Evolutionary conservation across 129 eudicot genomes (phyloP).

Genomic region (Tanacetum coccineum): DNA sequence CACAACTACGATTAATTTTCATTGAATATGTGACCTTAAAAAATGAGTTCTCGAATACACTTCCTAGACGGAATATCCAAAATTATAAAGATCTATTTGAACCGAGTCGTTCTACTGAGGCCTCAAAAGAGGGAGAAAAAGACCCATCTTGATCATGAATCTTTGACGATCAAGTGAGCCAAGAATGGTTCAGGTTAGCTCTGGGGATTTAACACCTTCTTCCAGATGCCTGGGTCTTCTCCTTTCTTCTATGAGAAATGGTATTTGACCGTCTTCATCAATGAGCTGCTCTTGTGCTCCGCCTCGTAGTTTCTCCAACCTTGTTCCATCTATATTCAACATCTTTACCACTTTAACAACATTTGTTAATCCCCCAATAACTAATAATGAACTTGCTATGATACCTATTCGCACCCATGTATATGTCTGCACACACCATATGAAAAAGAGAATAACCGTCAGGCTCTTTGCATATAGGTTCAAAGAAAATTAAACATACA

Average conservation of each 20-base stretch:
- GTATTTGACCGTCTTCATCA: conserved; percentile 44
- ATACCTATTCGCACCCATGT: conserved; percentile 64
- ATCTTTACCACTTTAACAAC: conserved; percentile 79
- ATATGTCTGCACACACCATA: conserved; percentile 43
- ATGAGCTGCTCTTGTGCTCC: conserved; percentile 72
- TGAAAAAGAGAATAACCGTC: background rate
- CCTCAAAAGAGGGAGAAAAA: background rate
- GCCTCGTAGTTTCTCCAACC: conserved; percentile 75
- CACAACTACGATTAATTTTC: background rate
- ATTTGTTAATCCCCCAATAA: conserved; percentile 69
- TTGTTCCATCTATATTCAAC: conserved; percentile 51
- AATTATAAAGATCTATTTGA: background rate
- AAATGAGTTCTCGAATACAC: background rate
- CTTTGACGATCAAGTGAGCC: background rate
- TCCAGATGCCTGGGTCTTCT: conserved; percentile 20
- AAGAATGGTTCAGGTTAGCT: conserved; percentile 28
- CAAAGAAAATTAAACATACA: conserved; percentile 7
- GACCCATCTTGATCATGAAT: conserved; percentile 3
- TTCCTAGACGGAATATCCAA: background rate
- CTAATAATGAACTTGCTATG: conserved; percentile 50
- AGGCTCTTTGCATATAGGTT: background rate
- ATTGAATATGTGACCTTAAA: background rate
- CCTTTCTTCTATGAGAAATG: conserved; percentile 40
- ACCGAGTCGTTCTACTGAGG: background rate
- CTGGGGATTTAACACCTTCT: conserved; percentile 26